Evolutionary conservation across 1,284 basidiomycete species (phyloP), one percentile per base, ranked within the genome.

Genomic region (Moesziomyces globuligerus): DNA sequence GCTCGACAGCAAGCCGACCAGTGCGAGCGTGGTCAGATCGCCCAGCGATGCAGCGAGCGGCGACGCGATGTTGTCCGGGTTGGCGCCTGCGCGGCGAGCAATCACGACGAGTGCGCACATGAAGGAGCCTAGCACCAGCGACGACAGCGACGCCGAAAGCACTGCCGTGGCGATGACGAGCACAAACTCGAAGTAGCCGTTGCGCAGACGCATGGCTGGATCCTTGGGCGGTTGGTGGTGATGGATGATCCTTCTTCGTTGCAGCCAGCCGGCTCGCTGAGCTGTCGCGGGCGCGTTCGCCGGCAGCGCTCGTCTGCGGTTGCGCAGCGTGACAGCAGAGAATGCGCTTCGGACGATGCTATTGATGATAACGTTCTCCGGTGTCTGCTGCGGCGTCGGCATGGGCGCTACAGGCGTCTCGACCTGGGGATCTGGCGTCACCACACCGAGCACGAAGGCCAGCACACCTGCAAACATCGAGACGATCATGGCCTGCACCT

Each of bases 41-140:
- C 95, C 94, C 0, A 98, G 86, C 69, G 92, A 94, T 3, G 93
- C 89, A 0, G 95, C 95, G 6, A 98, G 86, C 0, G 95, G 93
- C 0, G 94, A 92, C 3, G 94, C 92, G 69, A 98, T 95, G 81
- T 98, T 98, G 81, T 97, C 94, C 52, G 94, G 95, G 83, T 98
- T 91, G 38, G 90, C 87, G 3, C 89, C 88, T 51, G 87, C 87
- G 75, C 86, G 87, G 44, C 92, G 85, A 80, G 93, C 93, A 3
- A 91, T 65, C 20, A 98, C 86, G 37, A 98, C 88, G 21, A 97
- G 86, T 7, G 86, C 85, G 78, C 91, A 93, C 93, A 98, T 96
- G 83, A 98, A 96, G 1, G 90, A 91, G 2, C 95, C 95, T 1
- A 98, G 87, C 3, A 94, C 79, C 3, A 91, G 84, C 55, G 90